Evolutionary conservation across 345 rosid species (phyloP).

Genomic region (Linum trigynum): DNA sequence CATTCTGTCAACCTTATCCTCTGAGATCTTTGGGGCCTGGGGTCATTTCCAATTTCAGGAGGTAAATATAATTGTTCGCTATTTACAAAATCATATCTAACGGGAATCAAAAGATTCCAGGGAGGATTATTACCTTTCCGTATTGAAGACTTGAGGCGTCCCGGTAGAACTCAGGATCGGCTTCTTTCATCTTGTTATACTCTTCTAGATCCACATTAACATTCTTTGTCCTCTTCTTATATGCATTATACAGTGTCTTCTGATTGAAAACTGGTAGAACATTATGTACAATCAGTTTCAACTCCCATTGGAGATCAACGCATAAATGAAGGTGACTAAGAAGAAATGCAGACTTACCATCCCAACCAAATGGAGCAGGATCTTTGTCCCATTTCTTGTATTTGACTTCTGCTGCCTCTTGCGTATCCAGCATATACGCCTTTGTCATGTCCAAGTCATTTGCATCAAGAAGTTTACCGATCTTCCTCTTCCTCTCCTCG

Average conservation of each 20-base stretch:
- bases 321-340: background rate
- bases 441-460: slow-evolving; percentile 81
- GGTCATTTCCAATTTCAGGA: slow-evolving; percentile 6
- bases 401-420: slow-evolving; percentile 77
- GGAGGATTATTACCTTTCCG: slow-evolving; percentile 52
- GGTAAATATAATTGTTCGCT: background rate
- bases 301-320: background rate
- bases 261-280: slow-evolving; percentile 68
- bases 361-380: slow-evolving; percentile 95
- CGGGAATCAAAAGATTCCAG: slow-evolving; percentile 2
- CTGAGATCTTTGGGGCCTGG: slow-evolving; percentile 69
- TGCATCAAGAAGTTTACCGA: slow-evolving; percentile 83
- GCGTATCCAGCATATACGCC: slow-evolving; percentile 86
- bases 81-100: background rate
- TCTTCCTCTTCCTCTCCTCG: slow-evolving; percentile 76
- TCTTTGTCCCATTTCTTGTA: slow-evolving; percentile 97
- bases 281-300: slow-evolving; percentile 12
- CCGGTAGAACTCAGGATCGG: slow-evolving; percentile 95
- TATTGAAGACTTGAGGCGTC: slow-evolving; percentile 89
- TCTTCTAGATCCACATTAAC: slow-evolving; percentile 65
- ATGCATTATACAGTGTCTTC: slow-evolving; percentile 74
- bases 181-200: slow-evolving; percentile 89
- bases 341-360: slow-evolving; percentile 41
- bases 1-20: slow-evolving; percentile 81
- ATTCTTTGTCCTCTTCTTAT: slow-evolving; percentile 79